Conservation (phyloP, 2,329 filamentous ascomycete genomes). For the Ilyonectria destructans region DNA sequence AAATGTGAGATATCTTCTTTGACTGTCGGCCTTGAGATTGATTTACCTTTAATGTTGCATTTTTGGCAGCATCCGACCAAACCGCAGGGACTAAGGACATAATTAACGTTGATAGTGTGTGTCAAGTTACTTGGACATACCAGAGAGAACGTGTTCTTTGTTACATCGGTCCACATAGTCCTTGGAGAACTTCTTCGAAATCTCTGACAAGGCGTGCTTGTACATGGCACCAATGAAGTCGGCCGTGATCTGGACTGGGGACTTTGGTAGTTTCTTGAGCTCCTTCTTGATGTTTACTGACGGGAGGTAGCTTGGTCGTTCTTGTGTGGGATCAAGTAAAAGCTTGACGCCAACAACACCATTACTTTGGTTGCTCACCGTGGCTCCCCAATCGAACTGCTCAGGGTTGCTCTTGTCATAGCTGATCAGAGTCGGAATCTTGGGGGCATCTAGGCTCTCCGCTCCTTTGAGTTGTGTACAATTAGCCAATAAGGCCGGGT, state of each 20-base stretch:
- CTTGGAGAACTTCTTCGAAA: conserved; percentile 31
- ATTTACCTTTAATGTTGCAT: conserved; percentile 35
- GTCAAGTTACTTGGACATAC: conserved; percentile 1
- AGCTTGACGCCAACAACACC: conserved; percentile 41
- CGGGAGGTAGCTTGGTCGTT: conserved; percentile 32
- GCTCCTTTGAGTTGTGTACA: conserved; percentile 11
- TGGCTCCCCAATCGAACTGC: conserved; percentile 36
- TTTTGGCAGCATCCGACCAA: conserved; percentile 40
- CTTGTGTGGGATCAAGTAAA: conserved; percentile 37
- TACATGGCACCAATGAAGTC: conserved; percentile 37
- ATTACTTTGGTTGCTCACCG: conserved; percentile 13
- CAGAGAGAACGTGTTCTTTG: conserved; percentile 38
- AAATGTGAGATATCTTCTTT: not conserved
- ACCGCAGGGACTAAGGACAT: conserved; percentile 34
- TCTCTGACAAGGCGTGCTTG: conserved; percentile 34
- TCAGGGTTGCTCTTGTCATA: conserved; percentile 25
- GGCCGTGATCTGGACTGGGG: conserved; percentile 32
- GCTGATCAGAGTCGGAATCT: conserved; percentile 40
- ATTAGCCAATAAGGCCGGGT: not conserved
- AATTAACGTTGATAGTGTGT: not conserved
- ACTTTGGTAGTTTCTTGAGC: conserved; percentile 33
- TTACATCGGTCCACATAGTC: conserved; percentile 34
- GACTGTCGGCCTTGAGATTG: not conserved
- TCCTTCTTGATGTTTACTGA: conserved; percentile 10
- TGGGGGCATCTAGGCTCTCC: conserved; percentile 25